Conservation (phyloP, 2,329 filamentous ascomycete species). For the Fusarium domesticum region DNA sequence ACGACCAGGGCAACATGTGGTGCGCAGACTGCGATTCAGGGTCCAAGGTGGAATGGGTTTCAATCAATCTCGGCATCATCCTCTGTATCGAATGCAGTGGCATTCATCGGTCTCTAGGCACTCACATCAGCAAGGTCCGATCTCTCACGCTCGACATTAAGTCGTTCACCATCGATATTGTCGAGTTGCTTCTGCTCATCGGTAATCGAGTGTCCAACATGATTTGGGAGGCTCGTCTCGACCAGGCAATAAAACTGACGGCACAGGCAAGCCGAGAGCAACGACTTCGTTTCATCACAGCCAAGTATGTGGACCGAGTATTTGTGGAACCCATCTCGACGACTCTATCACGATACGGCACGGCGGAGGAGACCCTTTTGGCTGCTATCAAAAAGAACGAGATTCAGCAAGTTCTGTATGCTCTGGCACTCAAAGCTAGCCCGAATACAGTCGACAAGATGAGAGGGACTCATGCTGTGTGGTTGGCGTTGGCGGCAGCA, state of each 20-base stretch:
- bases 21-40: constrained; percentile 93
- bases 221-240: constrained; percentile 88
- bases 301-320: constrained; percentile 84
- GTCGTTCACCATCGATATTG: constrained; percentile 94
- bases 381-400: constrained; percentile 96
- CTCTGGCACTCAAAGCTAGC: constrained; percentile 79
- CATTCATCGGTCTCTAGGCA: constrained; percentile 92
- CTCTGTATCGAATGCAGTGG: constrained; percentile 98
- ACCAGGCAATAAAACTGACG: constrained; percentile 68
- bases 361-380: constrained; percentile 81
- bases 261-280: constrained; percentile 83
- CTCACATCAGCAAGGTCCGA: constrained; percentile 95
- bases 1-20: constrained; percentile 87
- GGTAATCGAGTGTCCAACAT: constrained; percentile 95
- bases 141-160: constrained; percentile 93
- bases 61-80: constrained; percentile 94
- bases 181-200: constrained; percentile 86
- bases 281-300: constrained; percentile 88
- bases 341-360: constrained; percentile 71
- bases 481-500: constrained; percentile 85
- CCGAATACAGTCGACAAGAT: constrained; percentile 85
- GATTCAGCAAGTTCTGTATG: constrained; percentile 88
- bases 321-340: constrained; percentile 77
- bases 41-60: constrained; percentile 96
- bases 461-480: constrained; percentile 82